Evolutionary conservation across 2,329 filamentous ascomycete genomes (phyloP).

Genomic region (Alternaria consortialis): DNA sequence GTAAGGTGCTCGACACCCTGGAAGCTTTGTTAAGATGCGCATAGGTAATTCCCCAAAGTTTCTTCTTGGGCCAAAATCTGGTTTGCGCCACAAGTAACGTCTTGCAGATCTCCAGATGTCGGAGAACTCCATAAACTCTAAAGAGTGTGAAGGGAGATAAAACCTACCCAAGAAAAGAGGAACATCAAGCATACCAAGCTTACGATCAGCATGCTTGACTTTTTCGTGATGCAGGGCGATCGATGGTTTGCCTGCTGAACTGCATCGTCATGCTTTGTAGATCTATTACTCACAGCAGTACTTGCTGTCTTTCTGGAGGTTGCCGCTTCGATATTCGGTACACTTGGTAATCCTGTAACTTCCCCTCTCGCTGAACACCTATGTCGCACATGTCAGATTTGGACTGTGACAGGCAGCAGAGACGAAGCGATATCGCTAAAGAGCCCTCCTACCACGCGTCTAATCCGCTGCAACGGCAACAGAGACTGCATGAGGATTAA

Average conservation of each 20-base stretch:
- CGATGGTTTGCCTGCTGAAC: not conserved
- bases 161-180: not conserved
- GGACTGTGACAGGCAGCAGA: not conserved
- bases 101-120: not conserved
- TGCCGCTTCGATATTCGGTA: not conserved
- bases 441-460: not conserved
- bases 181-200: constrained; percentile 6
- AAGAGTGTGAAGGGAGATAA: not conserved
- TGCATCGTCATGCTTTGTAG: not conserved
- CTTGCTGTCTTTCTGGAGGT: not conserved
- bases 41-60: not conserved
- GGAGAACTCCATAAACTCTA: not conserved
- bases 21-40: not conserved
- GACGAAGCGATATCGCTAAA: not conserved
- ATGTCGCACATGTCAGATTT: not conserved
- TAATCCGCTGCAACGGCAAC: not conserved
- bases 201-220: constrained; percentile 1
- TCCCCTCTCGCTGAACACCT: not conserved
- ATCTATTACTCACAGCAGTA: not conserved
- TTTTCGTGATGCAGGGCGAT: not conserved
- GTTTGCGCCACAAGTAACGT: constrained; percentile 2
- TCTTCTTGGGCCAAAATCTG: not conserved
- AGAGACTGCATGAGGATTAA: not conserved
- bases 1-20: not conserved
- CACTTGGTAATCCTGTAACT: not conserved